Base-by-base conservation (phyloP, 164 flowering plant genomes). In the Nelumbo lutea region DNA sequence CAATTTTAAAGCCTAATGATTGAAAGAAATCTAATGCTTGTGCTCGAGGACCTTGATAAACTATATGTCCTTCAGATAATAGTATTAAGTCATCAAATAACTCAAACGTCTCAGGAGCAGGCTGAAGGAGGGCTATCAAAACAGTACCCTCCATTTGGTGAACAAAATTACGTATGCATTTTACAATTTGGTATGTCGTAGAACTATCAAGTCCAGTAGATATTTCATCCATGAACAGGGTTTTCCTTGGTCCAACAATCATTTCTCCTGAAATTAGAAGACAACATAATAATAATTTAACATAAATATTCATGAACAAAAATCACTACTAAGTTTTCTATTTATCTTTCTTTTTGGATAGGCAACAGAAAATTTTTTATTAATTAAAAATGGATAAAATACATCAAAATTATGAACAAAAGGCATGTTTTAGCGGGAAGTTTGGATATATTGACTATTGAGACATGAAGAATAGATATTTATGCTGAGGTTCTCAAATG, bases 221-320 rank as follows among this genome's bases (percentile, higher is more conserved):
- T 78, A 94, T 91, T 82, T 94, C 98, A 80, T 94, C 98, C 98
- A 94, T 94, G 68, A 94, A 91, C n/a, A 94, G 83, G 9, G 96
- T 86, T 81, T 90, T 94, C 68, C 90, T 83, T 62, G 96, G 97
- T n/a, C 98, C 98, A 68, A 94, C 95, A 64, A 87, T 74, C 95
- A 94, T 91, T 79, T 91, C 98, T 59, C 97, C 98, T 92, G 77
- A 75, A 74, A 56, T 43, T 48, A 27, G 38, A 71, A 56, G n/a
- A n/a, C n/a, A 58, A 53, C 27, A 13, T 60, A 5, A 59, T 42
- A 40, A 27, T 14, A 4, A 59, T 27, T 27, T 27, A 27, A 27
- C 27, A 27, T 27, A 27, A 27, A 27, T 27, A 27, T 27, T 27
- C 27, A 27, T 27, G 27, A 27, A 27, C 27, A 27, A 27, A 27